Base-by-base conservation (phyloP, 768 basidiomycete species). In the Amanita subjunquillea region DNA sequence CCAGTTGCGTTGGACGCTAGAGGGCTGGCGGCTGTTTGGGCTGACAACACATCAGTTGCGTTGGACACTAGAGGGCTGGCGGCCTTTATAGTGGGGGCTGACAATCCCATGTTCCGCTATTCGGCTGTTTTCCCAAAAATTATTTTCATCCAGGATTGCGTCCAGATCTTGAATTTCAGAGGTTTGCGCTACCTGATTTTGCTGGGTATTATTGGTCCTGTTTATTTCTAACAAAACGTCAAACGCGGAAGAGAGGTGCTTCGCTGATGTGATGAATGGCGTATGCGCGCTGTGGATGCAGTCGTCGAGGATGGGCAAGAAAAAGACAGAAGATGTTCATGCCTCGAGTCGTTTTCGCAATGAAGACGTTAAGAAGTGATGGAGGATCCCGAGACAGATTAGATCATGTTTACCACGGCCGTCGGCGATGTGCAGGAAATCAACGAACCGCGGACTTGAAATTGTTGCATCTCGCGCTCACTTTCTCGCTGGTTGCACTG, bases 241-340 rank as follows among this genome's bases (percentile, higher is more conserved):
- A 48, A 25, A 29, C 34, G 34, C 48, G 15, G 23, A 50, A 49
- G 48, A 54, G 36, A 17, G 39, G 8, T 13, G 0, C 8, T 8
- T 40, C 5, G 39, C 39, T 40, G 39, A 40, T 40, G 17, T 40
- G 44, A 32, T 46, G 13, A 7, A 6, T 32, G 25, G 52, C 1
- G 46, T 54, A 8, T 50, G 54, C 23, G 53, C 37, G 27, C 41
- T 54, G 47, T 54, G 53, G 53, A 50, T 40, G 48, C 27, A 32
- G 29, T 34, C 47, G 23, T 34, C 53, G 25, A 41, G 47, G 48
- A 20, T 39, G 36, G 48, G 25, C 46, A 48, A 50, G 41, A 29
- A 25, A 25, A 25, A 25, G 23, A 25, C 23, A 25, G 23, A 25
- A 25, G 23, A 25, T 25, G 23, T 25, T 25, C 23, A 25, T 25